phyloP scores from a whole-genome alignment of 352 stramenopile genomes.

The Phytophthora vignae region DNA sequence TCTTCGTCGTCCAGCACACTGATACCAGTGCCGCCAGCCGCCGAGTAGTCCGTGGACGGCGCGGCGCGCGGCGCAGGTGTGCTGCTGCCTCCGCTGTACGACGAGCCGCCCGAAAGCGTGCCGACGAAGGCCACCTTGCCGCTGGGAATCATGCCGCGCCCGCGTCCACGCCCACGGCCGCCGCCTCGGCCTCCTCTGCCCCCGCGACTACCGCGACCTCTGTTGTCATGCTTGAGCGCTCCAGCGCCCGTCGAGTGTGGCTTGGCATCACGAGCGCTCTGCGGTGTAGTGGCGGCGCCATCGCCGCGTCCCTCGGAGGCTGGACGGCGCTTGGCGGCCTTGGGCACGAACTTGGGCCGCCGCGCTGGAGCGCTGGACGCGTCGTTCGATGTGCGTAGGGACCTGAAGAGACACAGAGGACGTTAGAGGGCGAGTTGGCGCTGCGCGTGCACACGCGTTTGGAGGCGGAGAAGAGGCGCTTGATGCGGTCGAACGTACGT shows the following conservation, averaged over 20 bases:
- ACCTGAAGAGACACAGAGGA: conserved; percentile 45
- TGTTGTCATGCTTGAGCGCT: conserved; percentile 35
- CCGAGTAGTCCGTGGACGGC: conserved; percentile 48
- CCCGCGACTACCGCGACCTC: conserved; percentile 50
- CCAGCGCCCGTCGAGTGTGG: conserved; percentile 25
- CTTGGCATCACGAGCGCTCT: conserved; percentile 30
- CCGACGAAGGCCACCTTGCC: conserved; percentile 83
- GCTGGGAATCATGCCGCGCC: conserved; percentile 61
- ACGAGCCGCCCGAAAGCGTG: conserved; percentile 82
- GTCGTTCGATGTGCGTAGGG: conserved; percentile 57
- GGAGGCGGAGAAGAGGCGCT: not conserved
- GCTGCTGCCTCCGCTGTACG: conserved; percentile 61
- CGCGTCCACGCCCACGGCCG: conserved; percentile 57
- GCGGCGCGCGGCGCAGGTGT: conserved; percentile 45
- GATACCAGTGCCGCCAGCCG: conserved; percentile 83
- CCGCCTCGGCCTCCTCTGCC: conserved; percentile 51
- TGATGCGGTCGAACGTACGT: conserved; percentile 46
- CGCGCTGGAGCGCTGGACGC: conserved; percentile 45
- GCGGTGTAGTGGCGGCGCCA: not conserved
- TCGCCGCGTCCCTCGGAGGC: conserved; percentile 35
- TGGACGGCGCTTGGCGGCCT: conserved; percentile 68
- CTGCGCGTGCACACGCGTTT: not conserved
- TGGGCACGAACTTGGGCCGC: conserved; percentile 84
- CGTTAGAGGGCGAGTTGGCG: conserved; percentile 1
- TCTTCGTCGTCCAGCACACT: conserved; percentile 84